Evolutionary conservation across 2,329 filamentous ascomycete genomes (phyloP).

Genomic region (Claviceps sp.): DNA sequence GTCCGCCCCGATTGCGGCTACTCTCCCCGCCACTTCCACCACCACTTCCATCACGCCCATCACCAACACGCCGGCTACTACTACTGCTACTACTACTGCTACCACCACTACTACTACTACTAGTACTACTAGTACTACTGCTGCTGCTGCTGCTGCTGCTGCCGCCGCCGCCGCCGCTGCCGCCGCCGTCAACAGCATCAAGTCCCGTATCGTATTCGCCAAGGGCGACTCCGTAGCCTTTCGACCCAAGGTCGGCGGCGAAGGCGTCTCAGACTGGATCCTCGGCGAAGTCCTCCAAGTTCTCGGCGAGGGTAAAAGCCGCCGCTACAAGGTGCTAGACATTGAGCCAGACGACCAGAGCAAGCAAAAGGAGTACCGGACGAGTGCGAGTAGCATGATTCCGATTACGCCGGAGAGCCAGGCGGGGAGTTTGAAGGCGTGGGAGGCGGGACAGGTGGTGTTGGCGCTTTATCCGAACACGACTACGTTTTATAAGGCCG

Average conservation of each 20-base stretch:
- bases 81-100: too few relatives aligned
- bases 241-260: slow-evolving; percentile 41
- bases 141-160: background rate
- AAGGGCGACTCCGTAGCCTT: slow-evolving; percentile 55
- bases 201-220: slow-evolving; percentile 42
- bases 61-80: too few relatives aligned
- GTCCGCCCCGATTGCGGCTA: background rate
- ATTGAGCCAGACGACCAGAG: slow-evolving; percentile 60
- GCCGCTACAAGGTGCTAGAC: slow-evolving; percentile 68
- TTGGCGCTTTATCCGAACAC: slow-evolving; percentile 71
- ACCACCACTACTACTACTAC: background rate
- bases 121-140: background rate
- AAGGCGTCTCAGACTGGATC: slow-evolving; percentile 49
- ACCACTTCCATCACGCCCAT: too few relatives aligned
- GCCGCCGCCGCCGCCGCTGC: background rate
- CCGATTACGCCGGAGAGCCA: slow-evolving; percentile 48
- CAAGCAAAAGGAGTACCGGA: slow-evolving; percentile 55
- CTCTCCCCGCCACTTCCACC: too few relatives aligned
- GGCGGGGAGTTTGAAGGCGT: slow-evolving; percentile 39
- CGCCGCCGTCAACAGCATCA: slow-evolving; percentile 13
- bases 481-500: slow-evolving; percentile 74
- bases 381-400: slow-evolving; percentile 63
- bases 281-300: slow-evolving; percentile 67
- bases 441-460: slow-evolving; percentile 57
- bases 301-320: slow-evolving; percentile 61